Evolutionary conservation across 148 eudicot species (phyloP).

Genomic region (Cornus controversa): DNA sequence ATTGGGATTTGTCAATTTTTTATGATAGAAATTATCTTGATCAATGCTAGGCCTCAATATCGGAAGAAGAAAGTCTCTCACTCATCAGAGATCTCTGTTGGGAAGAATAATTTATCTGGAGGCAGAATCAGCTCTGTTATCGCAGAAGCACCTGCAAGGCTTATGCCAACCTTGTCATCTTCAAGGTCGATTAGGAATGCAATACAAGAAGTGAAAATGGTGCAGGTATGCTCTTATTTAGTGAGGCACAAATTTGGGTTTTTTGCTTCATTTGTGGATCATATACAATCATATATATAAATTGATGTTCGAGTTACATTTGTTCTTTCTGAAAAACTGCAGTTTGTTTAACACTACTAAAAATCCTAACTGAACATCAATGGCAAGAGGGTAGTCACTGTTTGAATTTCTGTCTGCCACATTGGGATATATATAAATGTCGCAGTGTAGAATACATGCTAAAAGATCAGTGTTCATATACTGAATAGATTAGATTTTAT

Average conservation of each 20-base stretch:
- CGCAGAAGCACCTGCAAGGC: constrained; percentile 53
- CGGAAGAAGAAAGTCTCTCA: constrained; percentile 55
- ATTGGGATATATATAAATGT: neutral
- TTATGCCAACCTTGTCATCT: constrained; percentile 61
- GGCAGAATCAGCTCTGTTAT: constrained; percentile 27
- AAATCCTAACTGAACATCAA: neutral
- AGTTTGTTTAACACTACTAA: neutral
- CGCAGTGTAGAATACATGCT: neutral
- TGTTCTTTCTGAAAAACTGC: neutral
- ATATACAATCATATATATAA: no score
- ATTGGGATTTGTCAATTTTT: constrained; percentile 10
- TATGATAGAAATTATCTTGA: constrained; percentile 4
- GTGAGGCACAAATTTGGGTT: neutral
- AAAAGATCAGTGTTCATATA: no score
- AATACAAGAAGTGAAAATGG: constrained; percentile 86
- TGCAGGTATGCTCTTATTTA: constrained; percentile 55
- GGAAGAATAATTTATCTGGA: constrained; percentile 29
- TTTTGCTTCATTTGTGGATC: neutral
- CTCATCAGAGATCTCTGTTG: constrained; percentile 47
- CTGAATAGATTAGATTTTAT: no score
- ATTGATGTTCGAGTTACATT: no score
- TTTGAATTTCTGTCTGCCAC: neutral
- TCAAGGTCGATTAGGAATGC: constrained; percentile 76
- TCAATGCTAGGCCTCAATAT: constrained; percentile 70
- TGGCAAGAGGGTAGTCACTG: neutral